Evolutionary conservation across 768 basidiomycete genomes (phyloP), one percentile per base, ranked within the genome.

Genomic region (Hortiboletus flavorubellus): DNA sequence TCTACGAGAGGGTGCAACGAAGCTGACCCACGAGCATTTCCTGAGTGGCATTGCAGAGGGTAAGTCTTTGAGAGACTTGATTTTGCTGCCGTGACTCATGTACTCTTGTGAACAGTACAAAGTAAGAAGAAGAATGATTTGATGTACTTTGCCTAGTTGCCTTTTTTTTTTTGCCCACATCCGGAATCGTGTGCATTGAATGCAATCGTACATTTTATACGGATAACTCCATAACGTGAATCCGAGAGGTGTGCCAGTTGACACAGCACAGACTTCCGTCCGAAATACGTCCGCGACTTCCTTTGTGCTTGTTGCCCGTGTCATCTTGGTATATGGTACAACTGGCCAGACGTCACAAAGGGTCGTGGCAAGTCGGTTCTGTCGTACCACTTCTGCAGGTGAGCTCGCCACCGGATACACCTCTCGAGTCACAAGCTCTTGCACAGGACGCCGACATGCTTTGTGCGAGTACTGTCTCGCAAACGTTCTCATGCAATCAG

Each of bases 91-190:
- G 42, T 59, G 34, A 59, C 60, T 73, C 46, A 74, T 60, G 34
- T 39, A 60, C 46, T 56, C 70, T 60, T 52, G 70, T 41, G 53
- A 71, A 48, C 73, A 98, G 88, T 98, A 53, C 96, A 98, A 82
- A 93, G 92, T 74, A 95, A 98, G 86, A 99, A 99, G 85, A 98
- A 98, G 85, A 98, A 98, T 68, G 87, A 92, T 67, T 85, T 98
- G 68, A 86, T 92, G 83, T 93, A 93, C 76, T 93, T 93, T 72
- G 91, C 91, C 46, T 93, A 88, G 76, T 55, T 29, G 48, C 26
- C 26, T 2, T 26, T 26, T 26, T 48, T 40, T 29, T 44, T 46
- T 26, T 31, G 8, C 5, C 35, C 29, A n/a, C 46, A 31, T 43
- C 34, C 16, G n/a, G 44, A 45, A 44, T 31, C n/a, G 30, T 46